phyloP scores from a whole-genome alignment of 768 basidiomycete species.

The Russula virescens region DNA sequence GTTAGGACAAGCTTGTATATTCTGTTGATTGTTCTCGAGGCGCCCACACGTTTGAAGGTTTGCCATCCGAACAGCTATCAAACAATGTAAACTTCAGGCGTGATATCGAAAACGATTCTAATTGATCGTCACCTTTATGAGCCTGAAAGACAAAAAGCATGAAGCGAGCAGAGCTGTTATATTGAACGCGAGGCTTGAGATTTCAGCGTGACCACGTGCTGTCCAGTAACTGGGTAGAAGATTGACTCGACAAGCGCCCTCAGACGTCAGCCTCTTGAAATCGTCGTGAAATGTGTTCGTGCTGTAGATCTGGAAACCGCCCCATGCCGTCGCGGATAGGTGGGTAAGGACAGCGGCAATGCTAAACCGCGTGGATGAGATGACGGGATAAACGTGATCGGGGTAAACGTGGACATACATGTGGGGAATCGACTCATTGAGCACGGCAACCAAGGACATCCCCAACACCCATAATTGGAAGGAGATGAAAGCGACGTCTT shows the following conservation, averaged over 20 bases:
- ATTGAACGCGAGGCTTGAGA: slow-evolving; percentile 59
- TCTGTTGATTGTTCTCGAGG: slow-evolving; percentile 64
- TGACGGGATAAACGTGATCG: neutral
- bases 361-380: slow-evolving; percentile 25
- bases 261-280: slow-evolving; percentile 51
- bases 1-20: slow-evolving; percentile 67
- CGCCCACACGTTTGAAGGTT: slow-evolving; percentile 82
- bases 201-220: slow-evolving; percentile 53
- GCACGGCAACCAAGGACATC: slow-evolving; percentile 64
- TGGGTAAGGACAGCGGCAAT: slow-evolving; percentile 70
- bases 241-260: slow-evolving; percentile 56
- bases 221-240: slow-evolving; percentile 65
- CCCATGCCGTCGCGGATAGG: slow-evolving; percentile 67
- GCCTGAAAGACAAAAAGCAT: slow-evolving; percentile 61
- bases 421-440: slow-evolving; percentile 80
- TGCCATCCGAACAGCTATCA: slow-evolving; percentile 73
- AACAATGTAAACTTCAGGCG: neutral
- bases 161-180: slow-evolving; percentile 54
- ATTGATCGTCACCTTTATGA: slow-evolving; percentile 52
- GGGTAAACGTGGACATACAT: slow-evolving; percentile 33
- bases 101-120: neutral
- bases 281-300: slow-evolving; percentile 52
- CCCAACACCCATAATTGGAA: slow-evolving; percentile 80
- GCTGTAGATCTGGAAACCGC: slow-evolving; percentile 56
- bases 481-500: slow-evolving; percentile 69